Conservation (phyloP, 2,329 filamentous ascomycete genomes). For the Pseudogymnoascus sp. region DNA sequence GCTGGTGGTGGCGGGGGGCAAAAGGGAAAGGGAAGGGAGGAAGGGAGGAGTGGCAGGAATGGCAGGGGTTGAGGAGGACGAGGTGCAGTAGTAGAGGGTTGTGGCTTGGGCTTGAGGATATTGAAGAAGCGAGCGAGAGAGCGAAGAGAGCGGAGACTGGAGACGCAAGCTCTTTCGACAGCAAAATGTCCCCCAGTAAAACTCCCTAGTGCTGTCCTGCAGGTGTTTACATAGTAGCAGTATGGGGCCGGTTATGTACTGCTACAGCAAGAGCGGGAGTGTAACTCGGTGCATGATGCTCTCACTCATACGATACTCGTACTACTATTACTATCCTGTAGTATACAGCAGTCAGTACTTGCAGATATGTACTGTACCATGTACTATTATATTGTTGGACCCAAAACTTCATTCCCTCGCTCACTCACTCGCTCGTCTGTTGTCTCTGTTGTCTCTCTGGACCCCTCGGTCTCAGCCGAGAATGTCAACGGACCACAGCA, state of each 20-base stretch:
- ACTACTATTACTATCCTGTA: too few relatives aligned
- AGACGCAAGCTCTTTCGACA: not conserved
- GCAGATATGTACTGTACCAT: not conserved
- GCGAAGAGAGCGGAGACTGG: not conserved
- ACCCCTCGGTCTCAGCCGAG: conserved; percentile 1
- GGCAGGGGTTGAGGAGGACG: too few relatives aligned
- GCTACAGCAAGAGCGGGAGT: not conserved
- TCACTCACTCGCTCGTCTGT: not conserved
- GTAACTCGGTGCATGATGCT: not conserved
- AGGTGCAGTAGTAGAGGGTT: not conserved
- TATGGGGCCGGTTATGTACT: not conserved
- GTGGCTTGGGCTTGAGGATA: not conserved
- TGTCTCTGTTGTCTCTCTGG: not conserved
- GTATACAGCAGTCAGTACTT: not conserved
- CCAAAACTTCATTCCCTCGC: not conserved
- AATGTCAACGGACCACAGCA: not conserved
- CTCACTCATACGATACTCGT: too few relatives aligned
- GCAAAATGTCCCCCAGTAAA: not conserved
- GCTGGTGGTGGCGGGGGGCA: not conserved
- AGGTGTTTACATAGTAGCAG: not conserved
- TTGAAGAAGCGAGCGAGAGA: not conserved
- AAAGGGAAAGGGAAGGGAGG: not conserved
- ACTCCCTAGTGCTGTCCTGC: not conserved
- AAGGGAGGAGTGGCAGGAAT: too few relatives aligned
- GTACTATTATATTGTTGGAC: not conserved